Base-by-base conservation (phyloP, 2,329 filamentous ascomycete genomes). In the Aureobasidium sp. region DNA sequence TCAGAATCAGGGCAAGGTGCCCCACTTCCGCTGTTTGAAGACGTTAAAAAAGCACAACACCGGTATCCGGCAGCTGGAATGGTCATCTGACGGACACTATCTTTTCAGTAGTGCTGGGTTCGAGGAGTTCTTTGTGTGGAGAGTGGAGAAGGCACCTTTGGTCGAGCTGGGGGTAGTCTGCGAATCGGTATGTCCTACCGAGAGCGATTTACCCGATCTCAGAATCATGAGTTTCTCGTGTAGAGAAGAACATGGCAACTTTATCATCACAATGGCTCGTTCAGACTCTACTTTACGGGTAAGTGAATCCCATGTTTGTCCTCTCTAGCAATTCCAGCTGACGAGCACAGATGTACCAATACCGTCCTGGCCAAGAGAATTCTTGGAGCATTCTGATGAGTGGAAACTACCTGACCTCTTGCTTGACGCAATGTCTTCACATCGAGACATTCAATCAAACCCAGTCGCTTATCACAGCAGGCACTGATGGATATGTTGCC, bases 51-150 rank as follows among this genome's bases (percentile, higher is more conserved):
- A 84, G 61, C 94, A 99, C 71, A 87, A 85, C 1, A 87, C 91
- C 0, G 94, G 93, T 0, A 84, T 97, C 8, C 93, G 97, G 72
- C 82, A 87, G 64, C 77, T 96, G 0, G 82, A 82, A 64, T 97
- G 91, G 90, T 85, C 88, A 1, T 71, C 73, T 0, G 81, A 84
- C 51, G 83, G 87, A 2, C 73, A 78, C 1, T 88, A 87, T 67
- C 82, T 99, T 2, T 89, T 97, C 71, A 96, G 90, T 66, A 92
- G 90, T 68, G 91, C 85, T 6, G 94, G 92, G 0, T 87, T 86
- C 64, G 93, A 97, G 72, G 93, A 99, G 73, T 88, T 97, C 66
- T 93, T 87, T 68, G 82, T 92, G 12, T 99, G 94, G 93, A 82
- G 84, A 44, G 73, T 93, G 37, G 78, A 78, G 51, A 70, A 70